phyloP scores from a whole-genome alignment of 345 rosid species.

The Cardiospermum halicacabum region DNA sequence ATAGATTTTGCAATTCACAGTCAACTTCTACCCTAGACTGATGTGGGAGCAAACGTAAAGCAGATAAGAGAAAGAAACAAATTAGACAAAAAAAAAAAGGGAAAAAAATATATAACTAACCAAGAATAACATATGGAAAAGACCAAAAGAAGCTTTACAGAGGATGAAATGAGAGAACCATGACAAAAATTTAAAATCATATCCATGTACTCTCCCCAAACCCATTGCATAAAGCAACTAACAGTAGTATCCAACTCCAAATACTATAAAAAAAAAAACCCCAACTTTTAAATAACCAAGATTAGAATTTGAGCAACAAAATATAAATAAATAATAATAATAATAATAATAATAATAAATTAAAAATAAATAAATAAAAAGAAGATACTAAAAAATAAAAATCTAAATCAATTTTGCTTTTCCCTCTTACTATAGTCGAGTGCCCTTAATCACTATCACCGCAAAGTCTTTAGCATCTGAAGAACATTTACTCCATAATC shows the following conservation, averaged over 20 bases:
- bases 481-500: background rate
- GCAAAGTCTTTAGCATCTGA: background rate
- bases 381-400: background rate
- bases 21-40: background rate
- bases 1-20: background rate
- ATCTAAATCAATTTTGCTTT: background rate
- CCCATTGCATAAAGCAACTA: background rate
- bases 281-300: too few relatives aligned
- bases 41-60: too few relatives aligned
- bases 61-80: background rate
- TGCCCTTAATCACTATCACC: conserved; percentile 1
- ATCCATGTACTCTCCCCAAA: background rate
- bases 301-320: background rate
- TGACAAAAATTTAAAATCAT: background rate
- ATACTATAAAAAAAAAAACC: too few relatives aligned
- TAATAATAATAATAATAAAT: too few relatives aligned
- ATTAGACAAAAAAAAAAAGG: background rate
- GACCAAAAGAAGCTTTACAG: background rate
- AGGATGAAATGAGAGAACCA: background rate
- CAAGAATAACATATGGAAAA: background rate
- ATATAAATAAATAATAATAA: too few relatives aligned
- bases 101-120: too few relatives aligned
- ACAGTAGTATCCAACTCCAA: too few relatives aligned
- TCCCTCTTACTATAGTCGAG: background rate
- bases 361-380: too few relatives aligned